Conservation (phyloP, 495 filamentous ascomycete genomes). For the Platismatia glauca region DNA sequence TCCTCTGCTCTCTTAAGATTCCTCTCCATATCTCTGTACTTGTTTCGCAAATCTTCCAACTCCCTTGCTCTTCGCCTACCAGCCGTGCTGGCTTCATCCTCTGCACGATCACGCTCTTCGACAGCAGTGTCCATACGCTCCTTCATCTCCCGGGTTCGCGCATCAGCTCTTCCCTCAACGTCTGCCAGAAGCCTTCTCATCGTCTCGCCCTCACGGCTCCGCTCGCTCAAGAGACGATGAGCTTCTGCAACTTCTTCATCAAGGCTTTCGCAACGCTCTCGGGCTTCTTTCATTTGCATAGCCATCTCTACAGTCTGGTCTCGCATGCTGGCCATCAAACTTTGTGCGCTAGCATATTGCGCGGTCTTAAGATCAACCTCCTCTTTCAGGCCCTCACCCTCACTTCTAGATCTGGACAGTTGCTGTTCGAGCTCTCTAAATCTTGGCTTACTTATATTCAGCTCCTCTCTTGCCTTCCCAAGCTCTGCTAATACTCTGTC, state of each 20-base stretch:
- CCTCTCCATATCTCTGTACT: conserved; percentile 71
- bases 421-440: conserved; percentile 67
- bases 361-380: conserved; percentile 75
- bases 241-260: conserved; percentile 89
- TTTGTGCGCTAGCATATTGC: conserved; percentile 80
- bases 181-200: conserved; percentile 86
- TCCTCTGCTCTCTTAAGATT: conserved; percentile 58
- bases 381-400: conserved; percentile 60
- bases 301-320: conserved; percentile 81
- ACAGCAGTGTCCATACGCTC: conserved; percentile 78
- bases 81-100: conserved; percentile 76
- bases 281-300: conserved; percentile 88
- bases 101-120: conserved; percentile 85
- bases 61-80: conserved; percentile 70
- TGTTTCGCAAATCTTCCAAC: conserved; percentile 73
- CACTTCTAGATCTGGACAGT: conserved; percentile 50
- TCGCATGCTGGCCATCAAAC: conserved; percentile 79
- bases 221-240: conserved; percentile 78
- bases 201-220: conserved; percentile 89
- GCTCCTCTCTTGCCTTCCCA: conserved; percentile 57
- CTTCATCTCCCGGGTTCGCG: conserved; percentile 76
- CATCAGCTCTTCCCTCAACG: conserved; percentile 72
- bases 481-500: conserved; percentile 63
- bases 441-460: conserved; percentile 51
- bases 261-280: conserved; percentile 71